Conservation (phyloP, 768 basidiomycete species). For the Lepiota brunneoincarnata region DNA sequence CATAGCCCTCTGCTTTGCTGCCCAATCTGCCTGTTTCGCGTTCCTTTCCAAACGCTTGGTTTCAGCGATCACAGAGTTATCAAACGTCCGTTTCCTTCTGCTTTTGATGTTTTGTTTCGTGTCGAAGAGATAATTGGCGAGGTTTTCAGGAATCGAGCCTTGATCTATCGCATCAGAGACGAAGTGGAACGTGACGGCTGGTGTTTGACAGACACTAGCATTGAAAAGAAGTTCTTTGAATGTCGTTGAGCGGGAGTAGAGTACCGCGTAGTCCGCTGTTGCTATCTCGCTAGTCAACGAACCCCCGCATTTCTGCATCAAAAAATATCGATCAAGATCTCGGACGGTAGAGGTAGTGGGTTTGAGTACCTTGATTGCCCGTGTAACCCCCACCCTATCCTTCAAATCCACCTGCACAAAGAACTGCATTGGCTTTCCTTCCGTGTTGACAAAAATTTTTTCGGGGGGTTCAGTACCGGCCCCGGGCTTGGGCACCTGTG, state of each 20-base stretch:
- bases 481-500: not conserved
- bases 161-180: conserved; percentile 49
- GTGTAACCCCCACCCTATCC: conserved; percentile 2
- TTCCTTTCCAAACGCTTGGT: conserved; percentile 10
- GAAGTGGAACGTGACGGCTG: conserved; percentile 51
- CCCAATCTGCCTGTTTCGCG: conserved; percentile 2
- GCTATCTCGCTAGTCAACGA: conserved; percentile 49
- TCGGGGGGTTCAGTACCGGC: not conserved
- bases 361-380: conserved; percentile 53
- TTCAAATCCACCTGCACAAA: conserved; percentile 61
- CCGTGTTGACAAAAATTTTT: conserved; percentile 1
- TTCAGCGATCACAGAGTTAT: conserved; percentile 3
- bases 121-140: conserved; percentile 40
- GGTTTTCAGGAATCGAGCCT: conserved; percentile 43
- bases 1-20: conserved; percentile 5
- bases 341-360: not conserved
- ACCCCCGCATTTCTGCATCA: conserved; percentile 62
- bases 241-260: conserved; percentile 45
- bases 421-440: conserved; percentile 48
- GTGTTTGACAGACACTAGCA: conserved; percentile 33
- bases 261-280: conserved; percentile 59
- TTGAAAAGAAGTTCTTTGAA: conserved; percentile 43
- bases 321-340: not conserved
- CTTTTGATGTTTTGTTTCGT: conserved; percentile 9
- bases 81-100: conserved; percentile 20